These are phyloP conservation scores for Aspergillus sojae DNA, from an alignment of 2,329 filamentous ascomycete species.

Conservation along the genomic window DNA sequence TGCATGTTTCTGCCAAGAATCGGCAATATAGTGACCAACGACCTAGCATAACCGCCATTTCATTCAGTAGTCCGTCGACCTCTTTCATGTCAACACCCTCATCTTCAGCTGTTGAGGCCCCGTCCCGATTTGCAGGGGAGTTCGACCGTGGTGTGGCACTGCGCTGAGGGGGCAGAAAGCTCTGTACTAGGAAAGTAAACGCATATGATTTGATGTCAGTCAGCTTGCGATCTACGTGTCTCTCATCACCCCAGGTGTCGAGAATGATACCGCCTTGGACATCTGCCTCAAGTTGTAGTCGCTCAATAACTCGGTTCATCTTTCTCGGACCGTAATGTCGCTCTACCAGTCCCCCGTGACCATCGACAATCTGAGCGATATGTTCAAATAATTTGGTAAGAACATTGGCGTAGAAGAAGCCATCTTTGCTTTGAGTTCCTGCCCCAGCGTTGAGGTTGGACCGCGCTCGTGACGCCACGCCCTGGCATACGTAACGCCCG, in stretches of 20 bases:
- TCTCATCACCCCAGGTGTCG: constrained; percentile 93
- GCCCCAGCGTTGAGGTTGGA: constrained; percentile 73
- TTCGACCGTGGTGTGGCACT: constrained; percentile 69
- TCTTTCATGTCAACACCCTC: constrained; percentile 97
- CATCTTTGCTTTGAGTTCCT: constrained; percentile 67
- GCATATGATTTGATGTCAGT: constrained; percentile 98
- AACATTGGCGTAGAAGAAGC: constrained; percentile 88
- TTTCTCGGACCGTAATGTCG: constrained; percentile 89
- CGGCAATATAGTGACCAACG: constrained; percentile 91
- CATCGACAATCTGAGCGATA: constrained; percentile 93
- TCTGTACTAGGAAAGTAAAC: constrained; percentile 95
- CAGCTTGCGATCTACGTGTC: constrained; percentile 78
- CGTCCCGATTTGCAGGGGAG: constrained; percentile 70
- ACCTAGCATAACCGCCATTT: constrained; percentile 88
- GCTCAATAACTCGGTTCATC: constrained; percentile 93
- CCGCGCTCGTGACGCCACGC: constrained; percentile 82
- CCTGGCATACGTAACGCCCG: constrained; percentile 92
- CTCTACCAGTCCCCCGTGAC: constrained; percentile 87
- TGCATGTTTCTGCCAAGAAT: constrained; percentile 85
- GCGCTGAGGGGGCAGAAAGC: constrained; percentile 76
- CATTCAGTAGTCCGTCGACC: constrained; percentile 81
- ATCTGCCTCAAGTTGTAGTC: constrained; percentile 90
- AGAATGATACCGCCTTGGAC: constrained; percentile 94
- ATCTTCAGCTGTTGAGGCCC: constrained; percentile 69
- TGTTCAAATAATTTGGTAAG: constrained; percentile 94